These are phyloP conservation scores for Tylopilus subfusipes DNA, from an alignment of 768 basidiomycete species.

Conservation along the genomic window DNA sequence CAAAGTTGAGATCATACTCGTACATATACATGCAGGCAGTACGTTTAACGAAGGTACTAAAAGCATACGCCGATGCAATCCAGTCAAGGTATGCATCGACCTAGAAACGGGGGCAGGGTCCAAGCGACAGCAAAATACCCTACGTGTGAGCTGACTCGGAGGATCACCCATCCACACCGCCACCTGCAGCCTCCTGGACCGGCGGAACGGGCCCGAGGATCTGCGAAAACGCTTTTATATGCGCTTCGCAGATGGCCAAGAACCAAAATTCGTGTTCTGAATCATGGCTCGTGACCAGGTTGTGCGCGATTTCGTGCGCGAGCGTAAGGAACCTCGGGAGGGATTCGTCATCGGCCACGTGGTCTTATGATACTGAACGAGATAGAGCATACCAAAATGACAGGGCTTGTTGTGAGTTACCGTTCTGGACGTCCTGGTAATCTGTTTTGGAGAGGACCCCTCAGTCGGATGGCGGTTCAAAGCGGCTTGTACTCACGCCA, in stretches of 20 bases:
- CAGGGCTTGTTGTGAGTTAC: background rate
- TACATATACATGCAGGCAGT: too few species aligned
- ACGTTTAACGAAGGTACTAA: too few species aligned
- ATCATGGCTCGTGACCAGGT: background rate
- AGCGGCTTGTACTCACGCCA: background rate
- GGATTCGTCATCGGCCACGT: background rate
- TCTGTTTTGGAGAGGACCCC: background rate
- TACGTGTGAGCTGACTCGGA: too few species aligned
- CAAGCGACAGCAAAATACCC: too few species aligned
- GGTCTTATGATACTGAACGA: background rate
- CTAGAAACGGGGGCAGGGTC: too few species aligned
- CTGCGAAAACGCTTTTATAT: background rate
- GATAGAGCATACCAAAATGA: background rate
- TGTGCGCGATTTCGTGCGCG: background rate
- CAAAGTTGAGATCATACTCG: too few species aligned
- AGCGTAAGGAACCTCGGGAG: background rate
- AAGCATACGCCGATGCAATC: too few species aligned
- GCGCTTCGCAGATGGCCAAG: background rate
- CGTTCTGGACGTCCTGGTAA: background rate
- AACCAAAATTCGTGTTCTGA: slow-evolving; percentile 1
- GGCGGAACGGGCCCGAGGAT: background rate
- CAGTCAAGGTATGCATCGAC: too few species aligned
- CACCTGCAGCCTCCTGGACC: too few species aligned
- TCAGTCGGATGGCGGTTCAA: background rate
- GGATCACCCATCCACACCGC: background rate